Evolutionary conservation across 1,284 basidiomycete genomes (phyloP), one percentile per base, ranked within the genome.

Genomic region (Inonotus hispidus): DNA sequence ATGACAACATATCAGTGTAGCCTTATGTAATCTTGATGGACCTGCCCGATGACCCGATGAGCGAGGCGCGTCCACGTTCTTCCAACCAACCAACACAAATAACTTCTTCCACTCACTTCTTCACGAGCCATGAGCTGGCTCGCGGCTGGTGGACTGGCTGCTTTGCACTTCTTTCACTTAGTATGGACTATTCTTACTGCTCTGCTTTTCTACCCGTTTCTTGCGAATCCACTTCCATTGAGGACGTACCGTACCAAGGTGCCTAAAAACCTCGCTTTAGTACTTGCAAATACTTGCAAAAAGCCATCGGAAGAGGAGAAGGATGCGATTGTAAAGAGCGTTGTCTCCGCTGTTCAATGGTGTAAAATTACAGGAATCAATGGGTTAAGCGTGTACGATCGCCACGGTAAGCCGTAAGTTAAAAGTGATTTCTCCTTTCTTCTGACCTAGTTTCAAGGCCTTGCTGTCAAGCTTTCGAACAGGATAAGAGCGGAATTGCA

Each of bases 371-470:
- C 75, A 43, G 87, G 86, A 13, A 82, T 91, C 58, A 70, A 73
- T 62, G 78, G 77, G 54, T 73, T 91, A 54, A 88, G 84, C 16
- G 77, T 88, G 3, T 91, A 90, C 66, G 89, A 92, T 69, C 77
- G 80, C 62, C 72, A 81, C 63, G 89, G 90, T 90, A 69, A 59
- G 82, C 71, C 41, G 29, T 60, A 23, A 57, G 14, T 60, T 35
- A 58, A 14, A 27, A n/a, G 49, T 65, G 19, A 46, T 52, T 16
- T 56, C 5, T n/a, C 47, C 32, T 16, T 39, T 32, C 60, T 49
- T 50, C 27, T 37, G 54, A 61, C 64, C 29, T 65, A 46, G 53
- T 47, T 25, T 39, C 23, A 16, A 88, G 87, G 85, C 21, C 58
- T 79, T 50, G 72, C 86, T 35, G 68, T 75, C 11, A 71, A 73